Base-by-base conservation (phyloP, 2,329 filamentous ascomycete species). In the Ophiostoma triangulosporum region DNA sequence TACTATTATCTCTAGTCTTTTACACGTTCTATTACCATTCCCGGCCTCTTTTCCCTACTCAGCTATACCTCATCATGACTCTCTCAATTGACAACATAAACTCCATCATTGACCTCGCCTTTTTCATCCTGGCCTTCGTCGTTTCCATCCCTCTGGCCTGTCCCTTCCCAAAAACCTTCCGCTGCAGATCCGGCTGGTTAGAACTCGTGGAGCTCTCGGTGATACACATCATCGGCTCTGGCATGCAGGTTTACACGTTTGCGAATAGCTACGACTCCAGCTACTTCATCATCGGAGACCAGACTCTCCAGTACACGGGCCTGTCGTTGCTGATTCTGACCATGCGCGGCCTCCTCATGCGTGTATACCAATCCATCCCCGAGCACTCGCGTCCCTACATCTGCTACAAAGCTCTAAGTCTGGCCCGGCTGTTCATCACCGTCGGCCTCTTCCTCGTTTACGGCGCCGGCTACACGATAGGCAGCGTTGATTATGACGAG, bases 141-240 rank as follows among this genome's bases (percentile, higher is more conserved):
- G 50, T 70, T 31, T 65, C 66, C 11, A 52, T 68, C 40, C 60
- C 68, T 31, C 66, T 75, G 11, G 61, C 62, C 26, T 55, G 65
- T 35, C 68, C 68, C n/a, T 72, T n/a, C n/a, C n/a, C n/a, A n/a
- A n/a, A 75, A 57, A 71, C 72, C 51, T 69, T 74, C 57, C 59
- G 64, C 4, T 67, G 66, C 43, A 70, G 65, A 53, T 66, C 70
- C 1, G 77, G 76, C 38, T 81, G 76, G 72, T 58, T 75, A 11
- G 78, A 74, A 61, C 66, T 80, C 7, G 60, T 75, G 45, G 59
- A 78, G 32, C 75, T 82, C 61, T 72, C 70, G 29, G 57, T 77
- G 5, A 63, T 72, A 11, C 74, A 77, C 36, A 68, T 80, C 45
- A 60, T 76, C 20, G 77, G 76, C 36, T 65, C 71, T 7, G 59